These are phyloP conservation scores for Darksidea phi DNA, from an alignment of 495 filamentous ascomycete genomes.

Conservation along the genomic window DNA sequence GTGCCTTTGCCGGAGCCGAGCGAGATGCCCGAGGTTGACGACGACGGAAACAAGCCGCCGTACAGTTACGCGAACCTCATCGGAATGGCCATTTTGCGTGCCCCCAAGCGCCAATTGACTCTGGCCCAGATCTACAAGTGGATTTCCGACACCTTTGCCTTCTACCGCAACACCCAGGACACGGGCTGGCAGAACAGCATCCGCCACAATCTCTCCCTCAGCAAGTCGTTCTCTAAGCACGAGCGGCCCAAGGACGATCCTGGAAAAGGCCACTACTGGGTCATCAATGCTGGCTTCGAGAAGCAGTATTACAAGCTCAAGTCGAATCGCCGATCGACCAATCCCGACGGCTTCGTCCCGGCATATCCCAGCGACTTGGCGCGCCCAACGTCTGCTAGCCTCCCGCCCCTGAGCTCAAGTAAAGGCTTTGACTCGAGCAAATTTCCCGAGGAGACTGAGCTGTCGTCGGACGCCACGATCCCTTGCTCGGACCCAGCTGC, in stretches of 20 bases:
- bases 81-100: slow-evolving; percentile 92
- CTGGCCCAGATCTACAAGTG: slow-evolving; percentile 98
- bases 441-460: slow-evolving; percentile 56
- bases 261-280: slow-evolving; percentile 98
- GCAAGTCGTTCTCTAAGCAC: slow-evolving; percentile 96
- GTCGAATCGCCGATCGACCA: slow-evolving; percentile 56
- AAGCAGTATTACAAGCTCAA: slow-evolving; percentile 86
- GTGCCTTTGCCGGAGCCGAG: slow-evolving; percentile 64
- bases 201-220: slow-evolving; percentile 94
- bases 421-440: slow-evolving; percentile 47
- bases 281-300: slow-evolving; percentile 84
- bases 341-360: slow-evolving; percentile 41
- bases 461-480: slow-evolving; percentile 94
- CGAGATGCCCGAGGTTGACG: slow-evolving; percentile 75
- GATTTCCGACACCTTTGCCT: slow-evolving; percentile 91
- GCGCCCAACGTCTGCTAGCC: slow-evolving; percentile 44
- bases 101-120: slow-evolving; percentile 78
- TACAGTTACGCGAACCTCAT: slow-evolving; percentile 96
- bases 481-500: slow-evolving; percentile 75
- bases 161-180: slow-evolving; percentile 75
- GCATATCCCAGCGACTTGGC: slow-evolving; percentile 31
- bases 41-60: slow-evolving; percentile 84
- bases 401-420: slow-evolving; percentile 31
- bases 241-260: slow-evolving; percentile 96
- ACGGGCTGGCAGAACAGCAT: slow-evolving; percentile 99